Conservation (phyloP, 192 early-diverging fungal species). For the Jimgerdemannia flammicorona region DNA sequence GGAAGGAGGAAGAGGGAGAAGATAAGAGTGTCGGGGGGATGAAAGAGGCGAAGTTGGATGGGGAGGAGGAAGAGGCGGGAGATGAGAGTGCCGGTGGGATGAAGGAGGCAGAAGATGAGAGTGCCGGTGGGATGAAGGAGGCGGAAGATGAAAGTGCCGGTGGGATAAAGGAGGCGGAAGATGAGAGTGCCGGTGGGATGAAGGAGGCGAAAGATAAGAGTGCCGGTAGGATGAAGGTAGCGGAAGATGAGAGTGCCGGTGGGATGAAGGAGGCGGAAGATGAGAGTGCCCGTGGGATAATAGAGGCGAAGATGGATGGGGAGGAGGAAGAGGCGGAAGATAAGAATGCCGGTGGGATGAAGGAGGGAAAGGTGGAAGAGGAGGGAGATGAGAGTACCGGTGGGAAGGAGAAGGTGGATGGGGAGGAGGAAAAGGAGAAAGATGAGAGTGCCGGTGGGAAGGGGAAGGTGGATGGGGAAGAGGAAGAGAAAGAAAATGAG, state of each 20-base stretch:
- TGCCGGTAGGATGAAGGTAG: constrained; percentile 13
- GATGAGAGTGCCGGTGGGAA: constrained; percentile 67
- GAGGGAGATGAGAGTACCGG: constrained; percentile 66
- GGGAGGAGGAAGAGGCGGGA: no score
- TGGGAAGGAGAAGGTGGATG: constrained; percentile 13
- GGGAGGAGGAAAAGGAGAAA: constrained; percentile 9
- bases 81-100: no score
- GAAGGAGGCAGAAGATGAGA: no score
- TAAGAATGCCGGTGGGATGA: constrained; percentile 70
- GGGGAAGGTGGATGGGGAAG: constrained; percentile 44
- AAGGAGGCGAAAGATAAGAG: constrained; percentile 1
- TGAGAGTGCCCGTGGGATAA: constrained; percentile 62
- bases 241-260: not conserved
- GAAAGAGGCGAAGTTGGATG: no score
- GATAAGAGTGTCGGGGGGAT: no score
- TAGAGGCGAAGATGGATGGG: constrained; percentile 14
- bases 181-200: constrained; percentile 64
- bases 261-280: constrained; percentile 55
- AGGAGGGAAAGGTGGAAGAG: constrained; percentile 76
- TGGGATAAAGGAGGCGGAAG: constrained; percentile 52
- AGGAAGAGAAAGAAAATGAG: not conserved
- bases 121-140: no score
- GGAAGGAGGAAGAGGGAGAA: no score
- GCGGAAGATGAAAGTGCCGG: no score
- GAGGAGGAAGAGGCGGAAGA: constrained; percentile 9